Evolutionary conservation across 768 basidiomycete genomes (phyloP), one percentile per base, ranked within the genome.

Genomic region (Rhodosporidiobolus sp.): DNA sequence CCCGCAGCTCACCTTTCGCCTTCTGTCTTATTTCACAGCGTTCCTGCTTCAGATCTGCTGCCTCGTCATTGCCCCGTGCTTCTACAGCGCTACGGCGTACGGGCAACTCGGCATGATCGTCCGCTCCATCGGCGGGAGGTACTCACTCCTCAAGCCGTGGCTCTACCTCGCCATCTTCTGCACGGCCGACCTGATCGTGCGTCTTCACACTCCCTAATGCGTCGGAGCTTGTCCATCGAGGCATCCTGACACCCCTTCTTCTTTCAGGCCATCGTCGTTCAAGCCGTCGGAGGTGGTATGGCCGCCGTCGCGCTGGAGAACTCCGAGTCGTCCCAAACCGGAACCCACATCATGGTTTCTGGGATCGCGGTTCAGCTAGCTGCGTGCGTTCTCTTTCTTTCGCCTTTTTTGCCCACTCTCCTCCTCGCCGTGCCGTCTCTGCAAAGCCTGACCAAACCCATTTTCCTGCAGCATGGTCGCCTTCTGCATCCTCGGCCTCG

Each of bases 311-410:
- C 78, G 3, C 65, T 72, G 19, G 4, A 56, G 14, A 58, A 58
- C 56, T 35, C 54, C 65, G 49, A 63, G 19, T 4, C 4, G 4
- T 50, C 53, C 22, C 0, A 9, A 2, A n/a, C 22, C 3, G 70
- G 70, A 3, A 32, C 65, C 22, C 54, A 80, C 67, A 80, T 80
- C 74, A 81, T 80, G 79, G 78, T 81, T 10, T 80, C 77, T 19
- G 81, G 80, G 60, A 80, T 81, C 76, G 76, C 79, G 60, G 74
- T 80, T 68, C 81, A 81, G 65, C 71, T 81, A 24, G 61, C 77
- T n/a, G 70, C 77, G 56, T 58, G 9, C 3, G 56, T 43, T 43
- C 38, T 14, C 38, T 43, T 14, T 14, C 7, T 14, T 43, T 43
- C 38, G 8, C 38, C 38, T 43, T 43, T 43, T 43, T 43, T 17